Conservation (phyloP, 2,329 filamentous ascomycete genomes). For the Akanthomyces dipterigenus region DNA sequence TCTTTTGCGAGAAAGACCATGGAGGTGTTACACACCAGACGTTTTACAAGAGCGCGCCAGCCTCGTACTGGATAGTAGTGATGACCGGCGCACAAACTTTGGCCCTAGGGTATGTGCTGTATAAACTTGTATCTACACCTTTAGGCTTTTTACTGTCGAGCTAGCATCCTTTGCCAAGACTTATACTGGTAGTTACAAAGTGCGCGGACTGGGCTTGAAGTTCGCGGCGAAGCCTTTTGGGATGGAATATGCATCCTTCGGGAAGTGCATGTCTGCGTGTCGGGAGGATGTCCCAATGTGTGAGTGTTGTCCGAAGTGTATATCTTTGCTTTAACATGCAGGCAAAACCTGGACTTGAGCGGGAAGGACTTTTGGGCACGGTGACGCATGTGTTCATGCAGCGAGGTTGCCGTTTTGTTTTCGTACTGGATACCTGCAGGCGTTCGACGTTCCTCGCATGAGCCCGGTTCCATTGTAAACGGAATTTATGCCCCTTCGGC, state of each 20-base stretch:
- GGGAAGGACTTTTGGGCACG: neutral
- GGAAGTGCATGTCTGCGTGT: neutral
- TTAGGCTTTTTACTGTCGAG: no score
- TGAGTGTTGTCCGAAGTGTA: no score
- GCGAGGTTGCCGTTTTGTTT: neutral
- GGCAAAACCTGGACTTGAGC: neutral
- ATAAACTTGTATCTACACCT: no score
- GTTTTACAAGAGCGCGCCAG: no score
- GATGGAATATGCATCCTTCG: neutral
- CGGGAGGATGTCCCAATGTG: neutral
- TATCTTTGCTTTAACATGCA: neutral
- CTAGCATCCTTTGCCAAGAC: no score
- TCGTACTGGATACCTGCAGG: neutral
- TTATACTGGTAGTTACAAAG: no score
- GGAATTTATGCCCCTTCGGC: neutral
- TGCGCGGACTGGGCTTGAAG: no score
- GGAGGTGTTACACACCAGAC: neutral
- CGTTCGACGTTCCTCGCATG: neutral
- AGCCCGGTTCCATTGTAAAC: neutral
- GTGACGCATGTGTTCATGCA: neutral
- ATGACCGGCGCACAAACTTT: no score
- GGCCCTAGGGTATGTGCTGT: no score
- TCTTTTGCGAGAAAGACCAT: neutral
- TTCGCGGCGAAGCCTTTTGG: neutral
- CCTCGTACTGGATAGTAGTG: no score